A percentile compares a stretch with the other conserved stretches of the same genome.
These are phyloP conservation scores for Oidiodendron maius DNA, from an alignment of 495 filamentous ascomycete species.

Conservation along the genomic window DNA sequence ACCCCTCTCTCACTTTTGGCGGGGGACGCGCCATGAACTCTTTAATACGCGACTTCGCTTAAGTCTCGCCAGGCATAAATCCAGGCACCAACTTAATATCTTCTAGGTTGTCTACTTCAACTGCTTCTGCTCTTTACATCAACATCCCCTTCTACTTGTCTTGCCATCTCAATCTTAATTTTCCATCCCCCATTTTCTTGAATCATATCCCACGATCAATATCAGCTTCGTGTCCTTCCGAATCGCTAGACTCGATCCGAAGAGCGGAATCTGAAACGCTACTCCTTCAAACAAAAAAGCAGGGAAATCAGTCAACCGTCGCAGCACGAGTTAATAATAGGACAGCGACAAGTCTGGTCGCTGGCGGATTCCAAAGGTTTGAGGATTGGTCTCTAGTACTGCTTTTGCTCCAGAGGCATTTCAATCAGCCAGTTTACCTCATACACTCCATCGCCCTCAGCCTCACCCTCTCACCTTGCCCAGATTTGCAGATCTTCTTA, in stretches of 20 bases:
- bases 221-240: background rate
- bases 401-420: constrained; percentile 20
- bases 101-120: background rate
- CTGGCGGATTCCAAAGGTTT: constrained; percentile 25
- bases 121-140: background rate
- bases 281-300: constrained; percentile 10
- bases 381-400: constrained; percentile 25
- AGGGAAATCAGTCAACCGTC: constrained; percentile 7
- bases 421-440: constrained; percentile 21
- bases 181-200: background rate
- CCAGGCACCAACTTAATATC: background rate
- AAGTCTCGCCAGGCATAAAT: background rate
- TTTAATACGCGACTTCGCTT: background rate
- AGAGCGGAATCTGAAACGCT: constrained; percentile 6
- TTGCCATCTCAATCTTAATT: background rate
- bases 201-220: background rate
- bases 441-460: constrained; percentile 8
- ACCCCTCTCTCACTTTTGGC: too few species aligned
- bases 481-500: constrained; percentile 21
- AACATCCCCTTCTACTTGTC: background rate
- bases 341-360: constrained; percentile 12
- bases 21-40: background rate
- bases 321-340: too few species aligned
- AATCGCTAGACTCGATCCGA: constrained; percentile 1
- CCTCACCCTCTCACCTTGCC: constrained; percentile 22